Base-by-base conservation (phyloP, 495 filamentous ascomycete genomes). In the Ramalina peruviana region DNA sequence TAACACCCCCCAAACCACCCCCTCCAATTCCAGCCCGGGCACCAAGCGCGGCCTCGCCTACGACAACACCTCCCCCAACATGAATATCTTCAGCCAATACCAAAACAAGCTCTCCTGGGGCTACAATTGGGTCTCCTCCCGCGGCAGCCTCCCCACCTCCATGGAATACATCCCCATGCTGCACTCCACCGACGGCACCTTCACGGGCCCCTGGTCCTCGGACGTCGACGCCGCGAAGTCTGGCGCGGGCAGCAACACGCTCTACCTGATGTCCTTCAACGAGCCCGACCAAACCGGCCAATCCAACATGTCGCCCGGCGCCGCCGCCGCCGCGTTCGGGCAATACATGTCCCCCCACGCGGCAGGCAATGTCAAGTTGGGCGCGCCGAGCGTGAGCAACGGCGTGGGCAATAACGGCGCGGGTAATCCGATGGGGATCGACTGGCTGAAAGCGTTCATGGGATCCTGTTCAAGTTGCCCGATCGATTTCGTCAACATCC, bases 361-460 rank as follows among this genome's bases (percentile, higher is more conserved):
- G 16, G 75, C 76, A 58, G 40, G 27, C 7, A 63, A 76, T 55
- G 83, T 73, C 36, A 73, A 73, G 55, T 77, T 94, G 55, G 79
- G 85, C 42, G 64, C 82, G 3, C 88, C 88, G 1, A 76, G 83
- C 47, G 83, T 94, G 45, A 86, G 83, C 65, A 89, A 85, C 71
- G 79, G 78, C 54, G 49, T 48, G 3, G 52, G 44, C 27, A 52
- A 78, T 54, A 82, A 81, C 73, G 72, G 73, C 51, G 57, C 54
- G 19, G 50, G 50, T 1, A 36, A 40, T n/a, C 50, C 50, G 4
- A 58, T 72, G 61, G 85, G 85, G 40, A 66, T 86, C 39, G 59
- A 63, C 50, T 89, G 80, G 79, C 67, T 87, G 43, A 56, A 65
- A 43, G 54, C 65, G 16, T 89, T 80, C 65, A 63, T 89, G 52